Evolutionary conservation across 306 rosid species (phyloP).

Genomic region (Psophocarpus tetragonolobus): DNA sequence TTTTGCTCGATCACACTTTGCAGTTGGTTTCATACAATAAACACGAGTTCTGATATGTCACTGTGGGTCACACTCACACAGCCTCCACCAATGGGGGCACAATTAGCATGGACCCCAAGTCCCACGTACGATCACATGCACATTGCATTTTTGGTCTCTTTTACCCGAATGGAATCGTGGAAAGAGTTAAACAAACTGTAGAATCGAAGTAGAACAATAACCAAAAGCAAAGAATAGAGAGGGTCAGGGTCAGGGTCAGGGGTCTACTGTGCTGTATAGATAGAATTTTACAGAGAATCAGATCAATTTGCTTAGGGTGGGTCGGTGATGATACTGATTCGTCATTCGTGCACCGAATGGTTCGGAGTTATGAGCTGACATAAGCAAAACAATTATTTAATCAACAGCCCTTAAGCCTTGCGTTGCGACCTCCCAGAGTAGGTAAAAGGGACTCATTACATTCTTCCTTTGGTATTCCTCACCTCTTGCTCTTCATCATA

Average conservation of each 20-base stretch:
- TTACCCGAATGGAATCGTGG: not conserved
- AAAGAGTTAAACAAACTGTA: not conserved
- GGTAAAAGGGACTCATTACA: not conserved
- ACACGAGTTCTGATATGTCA: constrained; percentile 29
- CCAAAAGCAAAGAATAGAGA: not conserved
- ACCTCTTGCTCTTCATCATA: too few relatives aligned
- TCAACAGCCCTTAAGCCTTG: constrained; percentile 3
- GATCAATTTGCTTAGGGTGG: not conserved
- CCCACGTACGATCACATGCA: constrained; percentile 42
- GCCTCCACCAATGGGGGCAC: constrained; percentile 13
- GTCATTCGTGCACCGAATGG: not conserved
- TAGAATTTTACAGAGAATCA: not conserved
- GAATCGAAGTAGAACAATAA: not conserved
- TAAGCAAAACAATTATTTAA: constrained; percentile 32
- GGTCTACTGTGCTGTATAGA: not conserved
- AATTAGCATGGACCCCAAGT: not conserved
- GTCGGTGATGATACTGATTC: not conserved
- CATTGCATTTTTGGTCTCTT: not conserved
- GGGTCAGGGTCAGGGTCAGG: too few relatives aligned
- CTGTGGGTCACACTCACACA: constrained; percentile 26
- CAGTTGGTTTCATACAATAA: too few relatives aligned
- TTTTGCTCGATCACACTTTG: constrained; percentile 4
- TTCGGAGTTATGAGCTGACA: constrained; percentile 21
- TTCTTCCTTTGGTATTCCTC: not conserved
- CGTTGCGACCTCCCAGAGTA: not conserved